Conservation (phyloP, 1,284 basidiomycete genomes). For the Albatrellus sp. region DNA sequence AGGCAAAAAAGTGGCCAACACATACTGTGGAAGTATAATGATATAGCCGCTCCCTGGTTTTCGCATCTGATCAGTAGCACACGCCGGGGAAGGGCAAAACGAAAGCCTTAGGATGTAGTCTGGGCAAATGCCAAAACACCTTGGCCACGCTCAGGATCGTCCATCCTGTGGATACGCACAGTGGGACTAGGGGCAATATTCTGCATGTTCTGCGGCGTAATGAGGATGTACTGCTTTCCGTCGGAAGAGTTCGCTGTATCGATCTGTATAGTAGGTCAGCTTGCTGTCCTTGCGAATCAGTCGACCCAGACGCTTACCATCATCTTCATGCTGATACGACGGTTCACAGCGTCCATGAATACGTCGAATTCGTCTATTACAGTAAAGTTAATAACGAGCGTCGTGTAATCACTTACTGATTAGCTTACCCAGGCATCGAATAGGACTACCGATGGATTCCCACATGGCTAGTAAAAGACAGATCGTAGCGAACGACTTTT, state of each 20-base stretch:
- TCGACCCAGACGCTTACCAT: constrained; percentile 43
- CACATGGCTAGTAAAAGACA: constrained; percentile 88
- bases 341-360: constrained; percentile 92
- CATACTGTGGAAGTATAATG: too few species aligned
- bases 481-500: constrained; percentile 96
- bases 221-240: constrained; percentile 84
- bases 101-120: constrained; percentile 3
- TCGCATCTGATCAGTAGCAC: too few species aligned
- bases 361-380: constrained; percentile 79
- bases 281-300: constrained; percentile 5
- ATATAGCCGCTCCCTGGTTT: too few species aligned
- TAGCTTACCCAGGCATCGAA: constrained; percentile 79
- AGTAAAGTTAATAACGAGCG: background rate
- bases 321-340: constrained; percentile 85
- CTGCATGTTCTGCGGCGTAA: constrained; percentile 82
- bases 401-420: constrained; percentile 11
- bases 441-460: constrained; percentile 89
- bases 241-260: constrained; percentile 77
- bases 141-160: constrained; percentile 65
- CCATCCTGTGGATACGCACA: constrained; percentile 68
- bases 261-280: constrained; percentile 36
- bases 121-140: constrained; percentile 30
- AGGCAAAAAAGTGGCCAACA: too few species aligned
- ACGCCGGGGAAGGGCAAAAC: background rate
- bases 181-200: constrained; percentile 47